phyloP scores from a whole-genome alignment of 2,329 filamentous ascomycete species.

The Apiospora malaysiana region DNA sequence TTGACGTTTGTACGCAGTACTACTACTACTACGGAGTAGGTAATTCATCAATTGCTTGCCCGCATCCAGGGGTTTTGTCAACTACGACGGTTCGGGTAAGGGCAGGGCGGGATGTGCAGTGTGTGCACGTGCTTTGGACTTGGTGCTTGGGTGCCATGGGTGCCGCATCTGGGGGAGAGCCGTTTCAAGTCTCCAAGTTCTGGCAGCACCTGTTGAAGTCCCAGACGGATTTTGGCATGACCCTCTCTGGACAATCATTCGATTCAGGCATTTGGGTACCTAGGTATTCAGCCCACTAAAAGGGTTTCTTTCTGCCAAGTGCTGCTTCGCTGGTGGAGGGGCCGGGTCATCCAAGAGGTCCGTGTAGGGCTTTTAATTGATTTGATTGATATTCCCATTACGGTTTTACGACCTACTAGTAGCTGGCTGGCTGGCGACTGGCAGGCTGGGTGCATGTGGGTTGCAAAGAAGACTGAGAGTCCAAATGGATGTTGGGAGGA shows the following conservation, averaged over 20 bases:
- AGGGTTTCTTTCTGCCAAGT: not conserved
- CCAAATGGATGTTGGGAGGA: too few relatives aligned
- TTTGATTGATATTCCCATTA: too few relatives aligned
- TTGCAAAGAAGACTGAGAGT: too few relatives aligned
- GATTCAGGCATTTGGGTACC: not conserved
- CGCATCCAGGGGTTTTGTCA: not conserved
- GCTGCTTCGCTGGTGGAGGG: not conserved
- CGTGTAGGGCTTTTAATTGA: conserved; percentile 3
- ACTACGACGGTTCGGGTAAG: conserved; percentile 9
- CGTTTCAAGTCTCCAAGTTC: conserved; percentile 16
- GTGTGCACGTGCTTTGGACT: conserved; percentile 9
- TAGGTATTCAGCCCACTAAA: not conserved
- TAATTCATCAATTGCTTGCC: not conserved
- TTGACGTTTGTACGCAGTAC: not conserved
- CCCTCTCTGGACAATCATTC: not conserved
- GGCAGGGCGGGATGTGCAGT: not conserved
- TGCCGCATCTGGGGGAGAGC: conserved; percentile 8
- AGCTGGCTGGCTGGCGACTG: too few relatives aligned
- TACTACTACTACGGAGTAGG: too few relatives aligned
- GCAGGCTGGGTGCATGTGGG: too few relatives aligned
- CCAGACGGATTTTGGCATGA: not conserved
- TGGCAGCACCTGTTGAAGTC: not conserved
- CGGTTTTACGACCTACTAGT: too few relatives aligned
- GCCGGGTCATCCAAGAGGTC: not conserved
- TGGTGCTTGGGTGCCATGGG: not conserved